Evolutionary conservation across 2,329 filamentous ascomycete species (phyloP), one percentile per base, ranked within the genome.

Genomic region (Dactylellina drechsleri): DNA sequence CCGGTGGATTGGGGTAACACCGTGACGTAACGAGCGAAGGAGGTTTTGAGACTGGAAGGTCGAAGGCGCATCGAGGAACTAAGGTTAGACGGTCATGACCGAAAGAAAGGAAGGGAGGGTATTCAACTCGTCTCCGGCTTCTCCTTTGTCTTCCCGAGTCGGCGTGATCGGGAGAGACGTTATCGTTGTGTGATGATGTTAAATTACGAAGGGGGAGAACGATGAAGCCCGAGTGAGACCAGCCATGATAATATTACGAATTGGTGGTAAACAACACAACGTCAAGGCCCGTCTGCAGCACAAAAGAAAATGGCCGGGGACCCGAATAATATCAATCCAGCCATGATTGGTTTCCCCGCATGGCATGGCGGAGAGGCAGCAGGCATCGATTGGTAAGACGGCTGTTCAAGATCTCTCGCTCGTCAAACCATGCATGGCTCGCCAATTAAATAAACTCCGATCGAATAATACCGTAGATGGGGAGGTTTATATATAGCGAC

Each of bases 1-100:
- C 10, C 31, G 40, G 60, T 7, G 8, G 59, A 56, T 52, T 20
- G 59, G 26, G 66, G 66, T 45, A 61, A 13, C 1, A 65, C 61
- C 50, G 56, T 66, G 68, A 74, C 54, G 68, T 66, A 66, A 66
- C 70, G 70, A 57, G 50, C 62, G 70, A 67, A 58, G 57, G 70
- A 67, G n/a, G 70, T 74, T 49, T 74, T 74, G 50, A 74, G 70
- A 62, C 70, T 74, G 50, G 68, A 66, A 16, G 68, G 56, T 66
- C 62, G 52, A 53, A 67, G 57, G 62, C 70, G 70, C 70, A 74
- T 74, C 62, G 56, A 58, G 41, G 62, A 31, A 57, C 47, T 23
- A 26, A 45, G 13, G n/a, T 66, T 43, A 66, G 58, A 36, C n/a
- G 45, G 28, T 71, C 66, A 59, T 71, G 59, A 16, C 61, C 16